Conservation (phyloP, 1,139 yeast genomes). For the Yarrowia galli region DNA sequence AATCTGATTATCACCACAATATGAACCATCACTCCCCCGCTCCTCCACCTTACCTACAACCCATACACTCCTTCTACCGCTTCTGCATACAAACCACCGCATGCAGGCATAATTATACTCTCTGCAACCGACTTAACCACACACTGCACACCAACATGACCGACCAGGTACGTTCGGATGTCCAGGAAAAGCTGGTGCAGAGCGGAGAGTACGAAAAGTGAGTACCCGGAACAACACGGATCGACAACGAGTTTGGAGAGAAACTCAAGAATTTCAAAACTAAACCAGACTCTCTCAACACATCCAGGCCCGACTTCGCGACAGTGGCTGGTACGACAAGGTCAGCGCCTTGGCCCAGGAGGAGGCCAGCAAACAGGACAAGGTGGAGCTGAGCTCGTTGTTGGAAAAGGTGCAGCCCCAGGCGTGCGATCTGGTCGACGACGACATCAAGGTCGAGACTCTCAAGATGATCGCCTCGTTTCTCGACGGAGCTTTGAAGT, state of each 20-base stretch:
- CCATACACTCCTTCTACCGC: too few relatives aligned
- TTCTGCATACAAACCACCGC: background rate
- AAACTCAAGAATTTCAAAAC: background rate
- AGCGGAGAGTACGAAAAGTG: slow-evolving; percentile 79
- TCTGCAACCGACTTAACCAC: slow-evolving; percentile 7
- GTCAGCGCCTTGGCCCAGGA: slow-evolving; percentile 66
- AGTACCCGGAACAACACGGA: slow-evolving; percentile 24
- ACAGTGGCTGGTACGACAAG: slow-evolving; percentile 87
- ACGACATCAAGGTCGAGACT: slow-evolving; percentile 65
- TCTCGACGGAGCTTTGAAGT: slow-evolving; percentile 57
- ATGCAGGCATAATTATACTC: slow-evolving; percentile 21
- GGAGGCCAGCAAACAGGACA: slow-evolving; percentile 53
- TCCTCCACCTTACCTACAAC: too few relatives aligned
- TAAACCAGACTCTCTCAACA: slow-evolving; percentile 46
- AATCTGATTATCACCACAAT: too few relatives aligned
- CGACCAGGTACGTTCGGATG: slow-evolving; percentile 65
- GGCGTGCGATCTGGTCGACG: slow-evolving; percentile 71
- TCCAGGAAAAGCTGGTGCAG: slow-evolving; percentile 72
- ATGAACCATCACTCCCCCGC: too few relatives aligned
- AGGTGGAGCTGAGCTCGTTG: slow-evolving; percentile 62
- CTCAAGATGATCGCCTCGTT: slow-evolving; percentile 65
- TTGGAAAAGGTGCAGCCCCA: slow-evolving; percentile 64
- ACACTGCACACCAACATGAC: slow-evolving; percentile 34
- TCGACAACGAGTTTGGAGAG: too few relatives aligned
- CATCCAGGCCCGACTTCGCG: slow-evolving; percentile 68